Evolutionary conservation across 2,329 filamentous ascomycete genomes (phyloP), one percentile per base, ranked within the genome.

Genomic region (Calonectria honghensis): DNA sequence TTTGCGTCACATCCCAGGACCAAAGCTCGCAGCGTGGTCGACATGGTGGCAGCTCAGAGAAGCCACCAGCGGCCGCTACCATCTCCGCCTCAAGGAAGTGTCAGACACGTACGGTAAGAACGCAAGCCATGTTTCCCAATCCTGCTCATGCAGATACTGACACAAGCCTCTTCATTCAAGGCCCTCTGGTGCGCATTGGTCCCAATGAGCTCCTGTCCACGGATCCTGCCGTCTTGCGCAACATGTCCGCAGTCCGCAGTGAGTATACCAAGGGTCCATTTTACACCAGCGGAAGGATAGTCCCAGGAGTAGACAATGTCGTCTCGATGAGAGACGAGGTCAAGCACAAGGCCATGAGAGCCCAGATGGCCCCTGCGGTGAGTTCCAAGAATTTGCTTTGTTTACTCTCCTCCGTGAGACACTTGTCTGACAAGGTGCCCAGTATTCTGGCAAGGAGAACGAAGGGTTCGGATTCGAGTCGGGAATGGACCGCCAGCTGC

Each of bases 281-380:
- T 85, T 91, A 90, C 78, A 83, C 86, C 72, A 87, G 85, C 6
- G 85, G 89, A 71, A 86, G 87, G 18, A 85, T 93, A 74, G 88
- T 92, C 72, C 88, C 89, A 0, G 85, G 88, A n/a, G 83, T 87
- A 32, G 88, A 91, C 75, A 91, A 89, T 73, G 85, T 92, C 7
- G 87, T 91, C 45, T 90, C 88, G 0, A 83, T 87, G 48, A 84
- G 87, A 52, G 85, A 91, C 70, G 88, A 89, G 51, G 84, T 80
- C 20, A 83, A 83, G 63, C 90, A 91, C 75, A 83, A 86, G 11
- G 81, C 80, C 6, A 84, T 88, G 76, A 81, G 87, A n/a, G 83
- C 85, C 27, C 85, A 87, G 72, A 87, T 88, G 86, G 83, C 85
- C 6, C 82, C 85, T 2, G 87, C 85, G 27, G 86, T 87, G 81